phyloP scores from a whole-genome alignment of 2,329 filamentous ascomycete species.

The Pseudogymnoascus sp. region DNA sequence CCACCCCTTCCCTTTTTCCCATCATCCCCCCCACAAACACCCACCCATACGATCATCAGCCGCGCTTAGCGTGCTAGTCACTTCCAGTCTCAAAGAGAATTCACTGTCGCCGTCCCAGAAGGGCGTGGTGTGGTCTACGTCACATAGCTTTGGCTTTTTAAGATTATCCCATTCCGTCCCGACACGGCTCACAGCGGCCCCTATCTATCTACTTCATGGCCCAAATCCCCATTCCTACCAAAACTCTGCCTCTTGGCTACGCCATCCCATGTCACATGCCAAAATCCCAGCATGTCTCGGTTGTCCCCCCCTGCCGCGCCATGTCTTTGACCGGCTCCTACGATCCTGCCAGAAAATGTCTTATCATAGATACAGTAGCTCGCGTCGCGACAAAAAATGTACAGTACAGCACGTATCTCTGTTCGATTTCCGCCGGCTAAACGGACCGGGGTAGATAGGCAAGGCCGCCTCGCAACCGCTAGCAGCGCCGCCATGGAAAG shows the following conservation, averaged over 20 bases:
- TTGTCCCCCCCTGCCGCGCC: not conserved
- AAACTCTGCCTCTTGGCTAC: not conserved
- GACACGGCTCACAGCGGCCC: not conserved
- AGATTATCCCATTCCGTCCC: not conserved
- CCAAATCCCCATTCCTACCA: not conserved
- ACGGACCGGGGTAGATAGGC: not conserved
- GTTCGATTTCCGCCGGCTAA: not conserved
- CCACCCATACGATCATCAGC: not conserved
- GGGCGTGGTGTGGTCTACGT: not conserved
- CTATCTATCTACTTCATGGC: not conserved
- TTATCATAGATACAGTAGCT: not conserved
- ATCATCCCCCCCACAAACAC: not conserved
- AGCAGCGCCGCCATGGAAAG: not conserved
- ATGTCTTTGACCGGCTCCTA: not conserved
- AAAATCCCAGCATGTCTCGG: not conserved
- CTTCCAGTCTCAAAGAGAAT: not conserved
- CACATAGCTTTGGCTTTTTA: not conserved
- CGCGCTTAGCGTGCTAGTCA: not conserved
- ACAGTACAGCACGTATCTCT: no score
- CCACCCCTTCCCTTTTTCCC: not conserved
- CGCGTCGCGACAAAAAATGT: not conserved
- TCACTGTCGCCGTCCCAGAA: not conserved
- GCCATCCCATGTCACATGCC: not conserved
- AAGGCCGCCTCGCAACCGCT: not conserved
- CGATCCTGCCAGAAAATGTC: not conserved